Conservation (phyloP, 176 grass and related monocot genomes). For the Ananas comosus region DNA sequence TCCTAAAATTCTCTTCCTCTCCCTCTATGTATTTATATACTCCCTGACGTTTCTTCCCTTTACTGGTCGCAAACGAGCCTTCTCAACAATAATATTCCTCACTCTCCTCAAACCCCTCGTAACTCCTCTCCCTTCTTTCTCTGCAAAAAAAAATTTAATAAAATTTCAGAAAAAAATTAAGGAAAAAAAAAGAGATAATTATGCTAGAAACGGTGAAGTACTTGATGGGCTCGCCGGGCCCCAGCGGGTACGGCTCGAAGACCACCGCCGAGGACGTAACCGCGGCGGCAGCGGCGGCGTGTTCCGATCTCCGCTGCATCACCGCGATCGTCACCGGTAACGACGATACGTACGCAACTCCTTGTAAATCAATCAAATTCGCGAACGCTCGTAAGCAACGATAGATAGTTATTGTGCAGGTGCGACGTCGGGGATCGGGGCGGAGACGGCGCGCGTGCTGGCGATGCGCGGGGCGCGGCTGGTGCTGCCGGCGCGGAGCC, state of each 20-base stretch:
- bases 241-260: slow-evolving; percentile 70
- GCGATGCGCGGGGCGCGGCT: slow-evolving; percentile 72
- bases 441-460: slow-evolving; percentile 82
- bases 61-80: too few species aligned
- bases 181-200: not conserved
- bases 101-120: too few species aligned
- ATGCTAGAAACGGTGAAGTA: slow-evolving; percentile 71
- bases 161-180: not conserved
- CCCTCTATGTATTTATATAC: too few species aligned
- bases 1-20: too few species aligned
- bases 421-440: slow-evolving; percentile 88
- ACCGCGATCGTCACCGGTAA: slow-evolving; percentile 75
- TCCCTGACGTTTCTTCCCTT: too few species aligned
- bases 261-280: slow-evolving; percentile 68
- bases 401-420: slow-evolving; percentile 16
- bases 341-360: not conserved
- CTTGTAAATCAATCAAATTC: not conserved
- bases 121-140: too few species aligned
- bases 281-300: not conserved
- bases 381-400: too few species aligned
- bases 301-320: slow-evolving; percentile 28
- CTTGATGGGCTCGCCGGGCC: slow-evolving; percentile 58
- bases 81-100: too few species aligned
- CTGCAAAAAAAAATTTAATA: too few species aligned
- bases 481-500: slow-evolving; percentile 61